These are phyloP conservation scores for Terfezia claveryi DNA, from an alignment of 495 filamentous ascomycete species.

Conservation along the genomic window DNA sequence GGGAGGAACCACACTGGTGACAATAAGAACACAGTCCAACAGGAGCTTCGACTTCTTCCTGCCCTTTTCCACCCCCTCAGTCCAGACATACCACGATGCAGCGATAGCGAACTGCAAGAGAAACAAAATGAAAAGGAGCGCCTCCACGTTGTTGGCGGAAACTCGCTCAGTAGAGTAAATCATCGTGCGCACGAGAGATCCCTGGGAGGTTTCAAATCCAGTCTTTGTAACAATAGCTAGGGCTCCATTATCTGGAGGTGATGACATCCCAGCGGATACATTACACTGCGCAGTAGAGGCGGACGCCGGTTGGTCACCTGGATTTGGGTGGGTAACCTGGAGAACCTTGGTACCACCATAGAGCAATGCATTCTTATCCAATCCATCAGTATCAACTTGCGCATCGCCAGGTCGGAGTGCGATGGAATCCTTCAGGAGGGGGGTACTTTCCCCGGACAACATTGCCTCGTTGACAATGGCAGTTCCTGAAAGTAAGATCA, in stretches of 20 bases:
- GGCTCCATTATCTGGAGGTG: slow-evolving; percentile 75
- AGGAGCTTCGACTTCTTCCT: slow-evolving; percentile 92
- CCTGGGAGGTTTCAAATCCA: slow-evolving; percentile 95
- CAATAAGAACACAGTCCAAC: slow-evolving; percentile 89
- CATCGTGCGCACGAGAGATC: slow-evolving; percentile 94
- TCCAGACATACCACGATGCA: slow-evolving; percentile 99
- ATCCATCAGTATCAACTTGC: slow-evolving; percentile 63
- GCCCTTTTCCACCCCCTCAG: slow-evolving; percentile 78
- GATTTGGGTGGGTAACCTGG: slow-evolving; percentile 64
- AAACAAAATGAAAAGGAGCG: slow-evolving; percentile 89
- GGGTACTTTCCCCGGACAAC: slow-evolving; percentile 95
- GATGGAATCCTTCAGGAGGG: slow-evolving; percentile 86
- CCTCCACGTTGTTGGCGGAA: slow-evolving; percentile 89
- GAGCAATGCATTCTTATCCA: slow-evolving; percentile 92
- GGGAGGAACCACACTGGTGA: slow-evolving; percentile 91
- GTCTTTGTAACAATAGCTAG: slow-evolving; percentile 92
- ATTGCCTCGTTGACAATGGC: slow-evolving; percentile 99
- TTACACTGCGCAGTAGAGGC: slow-evolving; percentile 43
- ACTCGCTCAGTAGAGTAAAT: slow-evolving; percentile 98
- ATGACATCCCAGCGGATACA: slow-evolving; percentile 27
- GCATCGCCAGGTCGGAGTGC: slow-evolving; percentile 74
- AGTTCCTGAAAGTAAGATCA: slow-evolving; percentile 80
- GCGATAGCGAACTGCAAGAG: slow-evolving; percentile 88
- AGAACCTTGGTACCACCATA: slow-evolving; percentile 95
- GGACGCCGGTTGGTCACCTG: slow-evolving; percentile 46